These are phyloP conservation scores for Pilobolus umbonatus DNA, from an alignment of 192 early-diverging fungal species.

Conservation along the genomic window DNA sequence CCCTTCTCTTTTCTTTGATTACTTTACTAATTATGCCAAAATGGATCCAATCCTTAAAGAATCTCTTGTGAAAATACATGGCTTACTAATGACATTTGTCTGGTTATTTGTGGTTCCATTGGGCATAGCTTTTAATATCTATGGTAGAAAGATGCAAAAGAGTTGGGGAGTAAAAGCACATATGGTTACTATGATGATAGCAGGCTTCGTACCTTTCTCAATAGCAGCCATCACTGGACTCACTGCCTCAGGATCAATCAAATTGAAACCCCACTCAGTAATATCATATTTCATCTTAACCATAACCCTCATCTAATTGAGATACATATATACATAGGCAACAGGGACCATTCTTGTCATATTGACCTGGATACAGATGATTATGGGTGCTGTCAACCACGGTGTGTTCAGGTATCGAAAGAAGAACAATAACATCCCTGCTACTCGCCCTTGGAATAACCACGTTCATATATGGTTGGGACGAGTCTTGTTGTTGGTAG, in stretches of 20 bases:
- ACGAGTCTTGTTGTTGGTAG: not conserved
- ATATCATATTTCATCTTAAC: not conserved
- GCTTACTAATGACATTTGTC: constrained; percentile 6
- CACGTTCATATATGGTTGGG: constrained; percentile 17
- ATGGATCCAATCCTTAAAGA: constrained; percentile 7
- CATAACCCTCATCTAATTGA: not conserved
- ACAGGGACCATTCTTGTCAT: constrained; percentile 11
- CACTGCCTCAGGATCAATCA: not conserved
- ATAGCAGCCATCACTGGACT: constrained; percentile 3
- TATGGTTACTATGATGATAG: constrained; percentile 12
- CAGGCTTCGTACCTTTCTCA: constrained; percentile 6
- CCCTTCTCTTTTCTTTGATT: constrained; percentile 1
- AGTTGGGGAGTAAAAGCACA: constrained; percentile 14
- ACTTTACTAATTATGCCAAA: not conserved
- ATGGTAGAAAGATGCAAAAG: constrained; percentile 5
- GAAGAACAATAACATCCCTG: not conserved
- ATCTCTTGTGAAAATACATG: not conserved
- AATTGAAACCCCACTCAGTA: constrained; percentile 17
- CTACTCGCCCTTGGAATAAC: constrained; percentile 14
- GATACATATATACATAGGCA: not conserved
- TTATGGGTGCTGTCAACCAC: constrained; percentile 10
- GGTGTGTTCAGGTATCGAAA: constrained; percentile 6
- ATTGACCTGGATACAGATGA: constrained; percentile 4
- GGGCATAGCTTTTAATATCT: constrained; percentile 10
- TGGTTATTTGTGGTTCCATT: constrained; percentile 14